Conservation (phyloP, 345 rosid genomes). For the Dimocarpus longan region DNA sequence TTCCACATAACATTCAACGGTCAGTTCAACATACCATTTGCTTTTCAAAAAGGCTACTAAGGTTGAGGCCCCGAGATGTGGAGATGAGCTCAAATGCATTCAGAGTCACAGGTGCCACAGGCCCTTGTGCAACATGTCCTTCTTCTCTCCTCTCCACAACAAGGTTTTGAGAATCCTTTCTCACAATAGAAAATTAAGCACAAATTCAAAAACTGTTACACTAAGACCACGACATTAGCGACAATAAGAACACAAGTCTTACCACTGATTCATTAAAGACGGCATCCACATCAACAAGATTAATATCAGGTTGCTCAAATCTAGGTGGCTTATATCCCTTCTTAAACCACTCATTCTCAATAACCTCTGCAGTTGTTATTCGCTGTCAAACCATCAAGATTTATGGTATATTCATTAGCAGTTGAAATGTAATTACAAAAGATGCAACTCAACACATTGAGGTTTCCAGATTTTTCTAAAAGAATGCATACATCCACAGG, state of each 20-base stretch:
- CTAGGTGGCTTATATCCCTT: conserved; percentile 89
- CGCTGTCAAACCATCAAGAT: conserved; percentile 61
- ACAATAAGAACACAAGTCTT: conserved; percentile 32
- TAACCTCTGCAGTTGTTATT: conserved; percentile 74
- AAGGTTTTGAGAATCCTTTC: conserved; percentile 66
- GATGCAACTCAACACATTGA: conserved; percentile 10
- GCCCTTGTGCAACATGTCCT: conserved; percentile 63
- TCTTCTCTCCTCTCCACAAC: conserved; percentile 91
- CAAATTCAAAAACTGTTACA: conserved; percentile 13
- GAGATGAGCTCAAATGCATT: conserved; percentile 99
- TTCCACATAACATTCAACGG: background rate
- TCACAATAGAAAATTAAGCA: conserved; percentile 26
- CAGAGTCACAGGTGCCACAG: conserved; percentile 75
- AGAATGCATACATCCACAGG: conserved; percentile 1
- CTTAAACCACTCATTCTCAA: conserved; percentile 96
- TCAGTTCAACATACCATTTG: conserved; percentile 64
- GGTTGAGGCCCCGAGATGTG: conserved; percentile 96
- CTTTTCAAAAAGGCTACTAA: conserved; percentile 88
- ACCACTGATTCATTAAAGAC: conserved; percentile 80
- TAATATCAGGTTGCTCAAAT: conserved; percentile 77
- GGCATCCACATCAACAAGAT: conserved; percentile 83
- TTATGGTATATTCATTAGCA: conserved; percentile 14
- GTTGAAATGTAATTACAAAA: background rate
- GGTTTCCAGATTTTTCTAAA: background rate
- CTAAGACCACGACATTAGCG: conserved; percentile 2